These are phyloP conservation scores for Cyberlindnera euphorbiae DNA, from an alignment of 805 yeast genomes.

Conservation along the genomic window DNA sequence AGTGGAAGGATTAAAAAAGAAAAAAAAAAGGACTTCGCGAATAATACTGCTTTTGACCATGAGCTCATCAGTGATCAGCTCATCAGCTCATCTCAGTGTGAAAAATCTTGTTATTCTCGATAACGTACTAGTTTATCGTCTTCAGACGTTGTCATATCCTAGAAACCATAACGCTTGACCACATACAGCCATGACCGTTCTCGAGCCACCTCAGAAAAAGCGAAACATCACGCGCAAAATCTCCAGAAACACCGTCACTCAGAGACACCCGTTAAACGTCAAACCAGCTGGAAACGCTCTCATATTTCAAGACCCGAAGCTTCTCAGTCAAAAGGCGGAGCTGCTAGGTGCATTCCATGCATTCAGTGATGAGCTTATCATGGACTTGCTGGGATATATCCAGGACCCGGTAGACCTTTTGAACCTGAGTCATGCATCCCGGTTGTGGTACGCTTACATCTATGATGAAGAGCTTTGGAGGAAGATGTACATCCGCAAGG, in stretches of 20 bases:
- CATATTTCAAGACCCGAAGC: slow-evolving; percentile 26
- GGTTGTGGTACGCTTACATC: slow-evolving; percentile 64
- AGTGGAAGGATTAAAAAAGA: not conserved
- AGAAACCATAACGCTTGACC: too few species aligned
- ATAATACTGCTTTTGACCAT: not conserved
- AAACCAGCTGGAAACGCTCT: slow-evolving; percentile 71
- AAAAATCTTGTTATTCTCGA: not conserved
- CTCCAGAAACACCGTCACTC: slow-evolving; percentile 25
- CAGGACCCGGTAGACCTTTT: slow-evolving; percentile 44
- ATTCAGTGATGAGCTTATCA: slow-evolving; percentile 61
- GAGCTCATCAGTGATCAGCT: not conserved
- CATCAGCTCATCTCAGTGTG: not conserved
- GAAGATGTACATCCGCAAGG: slow-evolving; percentile 39
- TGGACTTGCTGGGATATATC: slow-evolving; percentile 47
- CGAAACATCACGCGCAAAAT: slow-evolving; percentile 20
- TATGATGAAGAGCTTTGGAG: slow-evolving; percentile 85
- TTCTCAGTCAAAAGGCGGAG: slow-evolving; percentile 10
- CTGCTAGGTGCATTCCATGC: slow-evolving; percentile 45
- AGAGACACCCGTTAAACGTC: slow-evolving; percentile 67
- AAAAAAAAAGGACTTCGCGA: not conserved
- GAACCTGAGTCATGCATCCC: slow-evolving; percentile 53
- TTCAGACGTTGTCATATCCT: too few species aligned
- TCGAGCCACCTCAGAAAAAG: slow-evolving; percentile 19
- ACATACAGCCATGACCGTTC: slow-evolving; percentile 16
- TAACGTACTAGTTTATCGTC: not conserved